Evolutionary conservation across 768 basidiomycete genomes (phyloP).

Genomic region (Glaciozyma antarctica): DNA sequence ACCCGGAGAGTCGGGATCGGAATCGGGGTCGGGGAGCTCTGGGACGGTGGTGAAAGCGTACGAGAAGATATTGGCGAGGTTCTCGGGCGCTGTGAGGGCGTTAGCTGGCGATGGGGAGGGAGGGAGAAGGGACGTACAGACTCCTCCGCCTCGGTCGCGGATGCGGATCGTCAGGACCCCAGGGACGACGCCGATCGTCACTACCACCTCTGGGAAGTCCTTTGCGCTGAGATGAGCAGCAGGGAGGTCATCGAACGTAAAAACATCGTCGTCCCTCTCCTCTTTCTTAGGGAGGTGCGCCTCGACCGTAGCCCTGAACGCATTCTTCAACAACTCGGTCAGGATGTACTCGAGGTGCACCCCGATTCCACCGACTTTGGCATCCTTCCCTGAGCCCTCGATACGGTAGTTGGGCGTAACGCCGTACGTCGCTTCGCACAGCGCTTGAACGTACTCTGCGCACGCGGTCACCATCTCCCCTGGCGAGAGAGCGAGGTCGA

Average conservation of each 20-base stretch:
- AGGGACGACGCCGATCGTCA: slow-evolving; percentile 31
- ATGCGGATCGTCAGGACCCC: slow-evolving; percentile 65
- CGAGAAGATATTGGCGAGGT: slow-evolving; percentile 73
- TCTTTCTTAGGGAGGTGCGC: slow-evolving; percentile 45
- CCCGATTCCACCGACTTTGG: slow-evolving; percentile 59
- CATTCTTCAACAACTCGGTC: slow-evolving; percentile 82
- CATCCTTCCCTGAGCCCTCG: slow-evolving; percentile 57
- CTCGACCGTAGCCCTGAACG: slow-evolving; percentile 81
- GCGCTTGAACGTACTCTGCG: slow-evolving; percentile 67
- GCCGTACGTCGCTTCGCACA: slow-evolving; percentile 77
- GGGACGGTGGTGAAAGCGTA: slow-evolving; percentile 76
- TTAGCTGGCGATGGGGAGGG: background rate
- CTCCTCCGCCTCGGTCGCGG: slow-evolving; percentile 78
- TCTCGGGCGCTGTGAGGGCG: slow-evolving; percentile 44
- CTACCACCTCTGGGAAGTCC: slow-evolving; percentile 32
- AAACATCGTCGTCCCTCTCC: slow-evolving; percentile 32
- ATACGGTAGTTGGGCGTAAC: slow-evolving; percentile 57
- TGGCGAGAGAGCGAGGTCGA: slow-evolving; percentile 64
- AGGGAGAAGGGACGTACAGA: slow-evolving; percentile 39
- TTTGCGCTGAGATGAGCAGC: slow-evolving; percentile 57
- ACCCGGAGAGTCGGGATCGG: slow-evolving; percentile 28
- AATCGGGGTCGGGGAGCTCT: slow-evolving; percentile 23
- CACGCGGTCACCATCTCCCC: slow-evolving; percentile 66
- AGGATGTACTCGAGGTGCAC: slow-evolving; percentile 85
- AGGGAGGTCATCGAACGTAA: slow-evolving; percentile 41